These are phyloP conservation scores for Thuidium tamariscinum DNA, from an alignment of 225 moss, liverwort and hornwort species.

Conservation along the genomic window DNA sequence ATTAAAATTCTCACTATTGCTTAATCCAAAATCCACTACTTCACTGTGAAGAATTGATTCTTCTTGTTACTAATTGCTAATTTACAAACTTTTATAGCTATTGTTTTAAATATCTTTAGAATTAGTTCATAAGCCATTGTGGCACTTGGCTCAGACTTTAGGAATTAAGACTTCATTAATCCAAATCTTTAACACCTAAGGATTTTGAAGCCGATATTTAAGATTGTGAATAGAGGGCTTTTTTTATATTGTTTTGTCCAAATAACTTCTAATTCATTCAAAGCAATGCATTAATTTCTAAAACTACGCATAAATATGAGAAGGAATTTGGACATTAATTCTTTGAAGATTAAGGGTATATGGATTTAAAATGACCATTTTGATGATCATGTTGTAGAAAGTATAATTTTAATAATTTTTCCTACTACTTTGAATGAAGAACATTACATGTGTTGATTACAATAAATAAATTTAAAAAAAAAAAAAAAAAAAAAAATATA, in stretches of 20 bases:
- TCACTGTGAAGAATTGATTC: neutral
- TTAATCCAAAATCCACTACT: neutral
- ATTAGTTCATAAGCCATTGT: neutral
- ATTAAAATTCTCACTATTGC: neutral
- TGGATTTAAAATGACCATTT: neutral
- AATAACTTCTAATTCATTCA: neutral
- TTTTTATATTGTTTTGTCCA: fast-evolving
- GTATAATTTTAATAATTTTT: neutral
- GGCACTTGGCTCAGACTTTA: neutral
- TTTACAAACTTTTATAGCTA: fast-evolving
- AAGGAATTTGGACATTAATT: fast-evolving
- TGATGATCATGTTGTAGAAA: neutral
- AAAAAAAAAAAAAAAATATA: too few relatives aligned
- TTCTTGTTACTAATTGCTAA: neutral
- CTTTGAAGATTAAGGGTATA: too few relatives aligned
- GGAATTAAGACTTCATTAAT: too few relatives aligned
- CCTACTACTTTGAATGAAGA: neutral
- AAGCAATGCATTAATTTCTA: neutral
- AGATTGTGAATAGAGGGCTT: neutral
- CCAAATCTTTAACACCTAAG: neutral
- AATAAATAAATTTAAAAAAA: too few relatives aligned
- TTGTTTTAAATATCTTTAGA: neutral
- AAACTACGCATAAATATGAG: fast-evolving
- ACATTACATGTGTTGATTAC: neutral
- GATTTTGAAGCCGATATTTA: neutral